phyloP scores from a whole-genome alignment of 371 early-diverging fungal genomes.

The Mucor plumbeus region DNA sequence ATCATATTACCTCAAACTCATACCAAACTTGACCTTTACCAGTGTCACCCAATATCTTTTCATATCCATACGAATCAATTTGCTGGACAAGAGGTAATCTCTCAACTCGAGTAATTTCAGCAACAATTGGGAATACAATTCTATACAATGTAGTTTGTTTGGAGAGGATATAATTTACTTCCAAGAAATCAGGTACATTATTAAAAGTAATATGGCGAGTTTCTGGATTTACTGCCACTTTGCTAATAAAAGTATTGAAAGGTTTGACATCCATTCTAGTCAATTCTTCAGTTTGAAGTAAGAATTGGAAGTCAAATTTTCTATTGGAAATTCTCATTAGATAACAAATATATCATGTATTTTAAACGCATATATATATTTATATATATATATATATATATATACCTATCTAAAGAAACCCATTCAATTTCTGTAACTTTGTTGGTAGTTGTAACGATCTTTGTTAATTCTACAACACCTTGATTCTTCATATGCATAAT shows the following conservation, averaged over 20 bases:
- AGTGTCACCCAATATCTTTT: conserved; percentile 45
- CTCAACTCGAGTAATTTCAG: conserved; percentile 55
- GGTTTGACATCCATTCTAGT: conserved; percentile 54
- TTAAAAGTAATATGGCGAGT: conserved; percentile 48
- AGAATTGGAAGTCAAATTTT: conserved; percentile 56
- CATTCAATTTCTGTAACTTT: conserved; percentile 51
- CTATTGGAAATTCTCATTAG: conserved; percentile 17
- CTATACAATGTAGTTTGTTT: conserved; percentile 48
- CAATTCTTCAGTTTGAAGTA: conserved; percentile 35
- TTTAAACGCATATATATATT: neutral
- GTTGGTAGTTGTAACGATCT: conserved; percentile 37
- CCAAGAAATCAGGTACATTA: conserved; percentile 51
- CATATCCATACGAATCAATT: conserved; percentile 30
- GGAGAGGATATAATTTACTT: conserved; percentile 41
- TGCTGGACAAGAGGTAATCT: conserved; percentile 39
- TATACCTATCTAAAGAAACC: conserved; percentile 51
- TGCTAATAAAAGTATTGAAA: conserved; percentile 53
- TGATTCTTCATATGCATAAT: conserved; percentile 43
- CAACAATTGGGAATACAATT: conserved; percentile 55
- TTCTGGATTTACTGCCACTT: conserved; percentile 40
- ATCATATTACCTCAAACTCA: conserved; percentile 41
- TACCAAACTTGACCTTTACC: conserved; percentile 52
- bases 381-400: conserved; percentile 15
- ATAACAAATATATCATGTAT: too few species aligned
- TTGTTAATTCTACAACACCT: conserved; percentile 46